Evolutionary conservation across 108 stramenopile species (phyloP).

Genomic region (Nitzschia sp.): DNA sequence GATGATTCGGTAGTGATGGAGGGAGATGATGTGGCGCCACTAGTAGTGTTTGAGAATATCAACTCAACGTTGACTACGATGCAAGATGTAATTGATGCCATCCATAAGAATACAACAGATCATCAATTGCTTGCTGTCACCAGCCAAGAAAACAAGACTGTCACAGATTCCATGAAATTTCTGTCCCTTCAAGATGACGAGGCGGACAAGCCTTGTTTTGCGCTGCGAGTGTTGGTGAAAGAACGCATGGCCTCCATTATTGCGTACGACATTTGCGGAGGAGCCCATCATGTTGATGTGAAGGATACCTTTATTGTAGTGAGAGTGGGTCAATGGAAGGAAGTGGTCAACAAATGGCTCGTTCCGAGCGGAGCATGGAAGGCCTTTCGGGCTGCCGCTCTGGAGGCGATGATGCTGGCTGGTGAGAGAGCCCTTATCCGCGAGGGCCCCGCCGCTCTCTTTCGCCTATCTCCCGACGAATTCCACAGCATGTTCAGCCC

Average conservation of each 20-base stretch:
- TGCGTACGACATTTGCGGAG: background rate
- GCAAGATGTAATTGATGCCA: slow-evolving; percentile 13
- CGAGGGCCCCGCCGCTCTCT: background rate
- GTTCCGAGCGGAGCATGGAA: background rate
- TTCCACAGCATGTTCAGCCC: slow-evolving; percentile 3
- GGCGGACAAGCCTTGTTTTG: background rate
- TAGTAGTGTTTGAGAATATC: slow-evolving; percentile 12
- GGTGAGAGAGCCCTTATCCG: background rate
- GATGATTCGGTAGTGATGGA: background rate
- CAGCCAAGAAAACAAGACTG: background rate
- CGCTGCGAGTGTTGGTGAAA: background rate
- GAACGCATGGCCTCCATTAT: background rate
- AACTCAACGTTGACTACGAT: slow-evolving; percentile 12
- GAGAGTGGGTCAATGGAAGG: background rate
- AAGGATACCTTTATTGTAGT: background rate
- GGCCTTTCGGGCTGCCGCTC: background rate
- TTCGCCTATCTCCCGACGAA: background rate
- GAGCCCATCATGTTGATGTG: background rate
- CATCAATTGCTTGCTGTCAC: background rate
- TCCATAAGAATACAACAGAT: slow-evolving; percentile 1
- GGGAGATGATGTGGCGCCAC: background rate
- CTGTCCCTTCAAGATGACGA: background rate
- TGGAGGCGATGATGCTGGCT: background rate
- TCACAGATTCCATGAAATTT: background rate
- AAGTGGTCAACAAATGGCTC: background rate